Percentiles rank a stretch among this genome's conserved stretches.
phyloP scores from a whole-genome alignment of 1,139 yeast species.

The Candida tunisiensis region DNA sequence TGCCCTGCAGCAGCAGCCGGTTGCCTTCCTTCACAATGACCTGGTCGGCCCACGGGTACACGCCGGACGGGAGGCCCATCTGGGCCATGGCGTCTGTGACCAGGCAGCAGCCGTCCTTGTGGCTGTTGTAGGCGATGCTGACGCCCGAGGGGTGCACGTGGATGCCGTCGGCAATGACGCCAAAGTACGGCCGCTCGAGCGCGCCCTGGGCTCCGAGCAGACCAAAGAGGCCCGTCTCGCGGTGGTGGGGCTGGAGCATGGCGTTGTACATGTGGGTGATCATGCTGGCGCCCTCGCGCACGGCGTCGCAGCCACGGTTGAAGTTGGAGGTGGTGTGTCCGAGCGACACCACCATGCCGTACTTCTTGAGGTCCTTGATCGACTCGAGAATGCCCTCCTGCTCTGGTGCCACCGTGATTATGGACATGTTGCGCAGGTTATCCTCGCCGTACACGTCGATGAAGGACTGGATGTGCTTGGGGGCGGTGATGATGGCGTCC shows the following conservation, averaged over 20 bases:
- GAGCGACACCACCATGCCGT: constrained; percentile 30
- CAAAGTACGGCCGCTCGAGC: constrained; percentile 28
- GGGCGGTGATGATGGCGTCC: constrained; percentile 35
- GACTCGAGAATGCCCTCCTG: constrained; percentile 34
- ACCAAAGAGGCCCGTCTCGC: constrained; percentile 45
- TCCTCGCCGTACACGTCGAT: constrained; percentile 30
- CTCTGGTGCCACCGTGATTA: constrained; percentile 50
- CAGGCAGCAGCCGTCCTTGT: constrained; percentile 37
- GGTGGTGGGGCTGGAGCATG: constrained; percentile 51
- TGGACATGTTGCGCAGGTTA: constrained; percentile 28
- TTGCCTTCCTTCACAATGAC: constrained; percentile 33
- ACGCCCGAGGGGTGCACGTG: constrained; percentile 47
- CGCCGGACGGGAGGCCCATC: constrained; percentile 28
- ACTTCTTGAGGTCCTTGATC: constrained; percentile 25
- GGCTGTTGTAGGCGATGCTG: constrained; percentile 34
- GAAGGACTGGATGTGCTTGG: constrained; percentile 23
- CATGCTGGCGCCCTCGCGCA: constrained; percentile 38
- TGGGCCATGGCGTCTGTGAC: constrained; percentile 46
- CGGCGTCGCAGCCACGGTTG: constrained; percentile 32
- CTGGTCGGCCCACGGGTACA: constrained; percentile 22
- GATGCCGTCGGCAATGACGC: constrained; percentile 45
- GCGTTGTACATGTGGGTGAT: constrained; percentile 51
- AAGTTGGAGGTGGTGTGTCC: constrained; percentile 42
- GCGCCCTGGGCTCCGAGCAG: constrained; percentile 24
- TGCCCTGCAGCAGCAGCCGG: constrained; percentile 33